These are phyloP conservation scores for Colletotrichum godetiae DNA, from an alignment of 2,329 filamentous ascomycete species.

Conservation along the genomic window DNA sequence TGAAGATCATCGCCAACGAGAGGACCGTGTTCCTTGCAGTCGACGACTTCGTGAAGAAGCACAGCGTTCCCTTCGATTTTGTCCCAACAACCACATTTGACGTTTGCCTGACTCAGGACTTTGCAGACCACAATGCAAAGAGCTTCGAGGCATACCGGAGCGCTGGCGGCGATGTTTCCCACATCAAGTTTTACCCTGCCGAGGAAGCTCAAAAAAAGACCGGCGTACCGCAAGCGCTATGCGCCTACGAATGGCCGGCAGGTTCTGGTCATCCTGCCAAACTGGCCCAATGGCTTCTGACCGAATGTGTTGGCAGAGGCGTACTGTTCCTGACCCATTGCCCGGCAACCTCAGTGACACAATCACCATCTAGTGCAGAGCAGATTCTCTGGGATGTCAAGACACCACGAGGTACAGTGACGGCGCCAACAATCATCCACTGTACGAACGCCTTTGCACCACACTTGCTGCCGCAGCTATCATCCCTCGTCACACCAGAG, in stretches of 20 bases:
- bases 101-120: slow-evolving; percentile 59
- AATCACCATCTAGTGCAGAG: neutral
- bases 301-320: neutral
- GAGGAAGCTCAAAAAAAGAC: slow-evolving; percentile 54
- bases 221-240: slow-evolving; percentile 48
- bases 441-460: neutral
- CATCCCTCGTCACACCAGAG: slow-evolving; percentile 5
- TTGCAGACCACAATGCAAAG: slow-evolving; percentile 46
- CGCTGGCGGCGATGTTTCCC: too few species aligned
- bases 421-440: neutral
- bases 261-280: slow-evolving; percentile 61
- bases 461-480: slow-evolving; percentile 16
- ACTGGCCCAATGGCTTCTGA: slow-evolving; percentile 59
- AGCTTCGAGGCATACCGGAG: neutral
- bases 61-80: slow-evolving; percentile 58
- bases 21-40: slow-evolving; percentile 45
- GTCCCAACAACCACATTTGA: slow-evolving; percentile 58
- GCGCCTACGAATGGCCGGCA: slow-evolving; percentile 63
- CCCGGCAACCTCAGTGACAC: neutral
- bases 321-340: neutral
- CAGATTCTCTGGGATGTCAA: neutral
- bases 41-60: slow-evolving; percentile 51
- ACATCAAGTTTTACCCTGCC: neutral
- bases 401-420: neutral
- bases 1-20: slow-evolving; percentile 1